Evolutionary conservation across 495 filamentous ascomycete genomes (phyloP), one percentile per base, ranked within the genome.

Genomic region (Penicillium cinerascens): DNA sequence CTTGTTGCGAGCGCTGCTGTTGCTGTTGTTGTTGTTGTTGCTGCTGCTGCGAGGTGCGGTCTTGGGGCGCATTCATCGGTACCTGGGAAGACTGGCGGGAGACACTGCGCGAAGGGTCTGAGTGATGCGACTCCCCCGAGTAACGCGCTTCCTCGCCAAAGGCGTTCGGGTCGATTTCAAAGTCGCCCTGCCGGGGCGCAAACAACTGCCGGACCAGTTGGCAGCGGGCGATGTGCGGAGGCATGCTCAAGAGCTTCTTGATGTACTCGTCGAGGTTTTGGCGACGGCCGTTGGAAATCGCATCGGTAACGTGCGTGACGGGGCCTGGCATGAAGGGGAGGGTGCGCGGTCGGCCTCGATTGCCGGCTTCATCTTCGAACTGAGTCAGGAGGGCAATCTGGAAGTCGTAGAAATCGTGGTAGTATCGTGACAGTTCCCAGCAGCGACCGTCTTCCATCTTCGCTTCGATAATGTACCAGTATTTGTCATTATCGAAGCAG

Each of bases 321-420:
- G 93, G 93, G 9, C 93, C 93, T 17, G 93, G 93, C 93, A 98
- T 98, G 69, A 92, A 98, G n/a, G 93, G 93, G 6, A 98, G 68
- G 15, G 87, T 88, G 26, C 93, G 84, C 47, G 87, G 83, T 56
- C 85, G 84, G 37, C 82, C 81, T 43, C 82, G 83, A 47, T 88
- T 87, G 20, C 93, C 92, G 23, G 93, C 92, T 64, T 97, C 95
- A 15, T 88, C 84, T 33, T 93, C 92, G 64, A 96, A 97, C 58
- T 95, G 89, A 37, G 89, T 92, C 40, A 98, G 78, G 6, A 98
- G 86, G 16, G 88, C 86, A 65, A 97, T 97, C 68, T 98, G 93
- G 71, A 97, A 95, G 64, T 97, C 93, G 69, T 97, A 98, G 66
- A 98, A 98, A 67, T 98, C 95, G 64, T 96, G 89, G 63, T 98